Conservation (phyloP, 1,284 basidiomycete species). For the Rhodofomes roseus region DNA sequence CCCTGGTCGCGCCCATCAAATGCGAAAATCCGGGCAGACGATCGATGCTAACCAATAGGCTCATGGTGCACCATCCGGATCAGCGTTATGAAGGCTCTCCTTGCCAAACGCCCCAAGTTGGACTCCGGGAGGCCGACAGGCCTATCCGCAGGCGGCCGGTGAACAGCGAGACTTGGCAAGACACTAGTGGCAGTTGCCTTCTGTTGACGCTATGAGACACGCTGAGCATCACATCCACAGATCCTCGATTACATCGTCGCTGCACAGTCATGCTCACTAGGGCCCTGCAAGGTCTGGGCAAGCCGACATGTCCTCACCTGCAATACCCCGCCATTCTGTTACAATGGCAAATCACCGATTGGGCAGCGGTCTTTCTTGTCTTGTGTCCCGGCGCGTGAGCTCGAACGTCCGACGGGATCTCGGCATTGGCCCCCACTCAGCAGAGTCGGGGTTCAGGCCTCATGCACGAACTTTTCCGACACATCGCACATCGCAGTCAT, state of each 20-base stretch:
- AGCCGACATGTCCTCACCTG: not conserved
- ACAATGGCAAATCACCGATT: not conserved
- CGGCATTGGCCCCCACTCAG: not conserved
- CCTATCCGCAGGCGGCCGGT: not conserved
- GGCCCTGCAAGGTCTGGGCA: not conserved
- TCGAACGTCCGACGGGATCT: not conserved
- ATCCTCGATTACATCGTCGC: not conserved
- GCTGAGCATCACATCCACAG: not conserved
- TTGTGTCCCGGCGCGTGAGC: not conserved
- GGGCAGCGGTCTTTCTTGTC: not conserved
- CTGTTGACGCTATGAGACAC: not conserved
- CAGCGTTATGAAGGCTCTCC: not conserved
- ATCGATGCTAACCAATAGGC: not conserved
- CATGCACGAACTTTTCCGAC: no score
- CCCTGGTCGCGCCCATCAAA: not conserved
- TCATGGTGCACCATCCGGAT: not conserved
- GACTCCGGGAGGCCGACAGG: not conserved
- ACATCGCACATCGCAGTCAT: not conserved
- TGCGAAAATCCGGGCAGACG: conserved; percentile 1
- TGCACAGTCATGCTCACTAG: not conserved
- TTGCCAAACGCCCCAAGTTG: not conserved
- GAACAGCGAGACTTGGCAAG: not conserved
- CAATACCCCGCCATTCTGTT: not conserved
- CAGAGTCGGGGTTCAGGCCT: not conserved
- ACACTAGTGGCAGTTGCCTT: not conserved